phyloP scores from a whole-genome alignment of 768 basidiomycete genomes.

The Pulveroboletus sp. region DNA sequence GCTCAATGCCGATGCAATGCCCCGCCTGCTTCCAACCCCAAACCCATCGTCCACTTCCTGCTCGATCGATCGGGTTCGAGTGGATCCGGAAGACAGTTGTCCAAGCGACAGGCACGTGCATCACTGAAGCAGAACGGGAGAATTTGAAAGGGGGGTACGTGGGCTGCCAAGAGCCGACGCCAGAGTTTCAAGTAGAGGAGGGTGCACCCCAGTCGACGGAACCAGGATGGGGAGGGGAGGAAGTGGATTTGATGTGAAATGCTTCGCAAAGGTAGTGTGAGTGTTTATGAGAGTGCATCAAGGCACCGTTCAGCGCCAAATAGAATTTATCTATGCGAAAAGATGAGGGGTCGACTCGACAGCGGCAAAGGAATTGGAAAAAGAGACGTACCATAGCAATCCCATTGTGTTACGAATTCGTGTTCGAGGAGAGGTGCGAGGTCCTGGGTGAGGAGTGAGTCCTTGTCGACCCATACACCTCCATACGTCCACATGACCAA shows the following conservation, averaged over 20 bases:
- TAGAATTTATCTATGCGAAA: constrained; percentile 60
- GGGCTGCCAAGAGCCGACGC: constrained; percentile 70
- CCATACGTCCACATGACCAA: constrained; percentile 87
- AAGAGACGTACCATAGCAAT: constrained; percentile 77
- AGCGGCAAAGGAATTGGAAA: too few relatives aligned
- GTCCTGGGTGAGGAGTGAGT: constrained; percentile 86
- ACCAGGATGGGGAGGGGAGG: constrained; percentile 63
- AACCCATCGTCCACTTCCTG: constrained; percentile 65
- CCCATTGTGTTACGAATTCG: constrained; percentile 98
- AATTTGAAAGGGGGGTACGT: constrained; percentile 81
- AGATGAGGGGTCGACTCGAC: background rate
- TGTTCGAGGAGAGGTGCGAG: constrained; percentile 83
- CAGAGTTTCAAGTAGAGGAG: constrained; percentile 88
- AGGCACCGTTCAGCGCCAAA: constrained; percentile 82
- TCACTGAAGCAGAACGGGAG: constrained; percentile 96
- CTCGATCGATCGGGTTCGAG: constrained; percentile 54
- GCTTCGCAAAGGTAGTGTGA: constrained; percentile 98
- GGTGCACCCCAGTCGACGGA: constrained; percentile 95
- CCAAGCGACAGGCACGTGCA: constrained; percentile 83
- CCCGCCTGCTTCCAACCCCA: constrained; percentile 57
- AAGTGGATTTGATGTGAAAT: constrained; percentile 82
- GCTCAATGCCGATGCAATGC: constrained; percentile 53
- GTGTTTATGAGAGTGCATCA: constrained; percentile 87
- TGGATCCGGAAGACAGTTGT: constrained; percentile 91
- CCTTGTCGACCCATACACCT: constrained; percentile 98